Conservation (phyloP, 768 basidiomycete genomes). For the Termitomyces sp. region DNA sequence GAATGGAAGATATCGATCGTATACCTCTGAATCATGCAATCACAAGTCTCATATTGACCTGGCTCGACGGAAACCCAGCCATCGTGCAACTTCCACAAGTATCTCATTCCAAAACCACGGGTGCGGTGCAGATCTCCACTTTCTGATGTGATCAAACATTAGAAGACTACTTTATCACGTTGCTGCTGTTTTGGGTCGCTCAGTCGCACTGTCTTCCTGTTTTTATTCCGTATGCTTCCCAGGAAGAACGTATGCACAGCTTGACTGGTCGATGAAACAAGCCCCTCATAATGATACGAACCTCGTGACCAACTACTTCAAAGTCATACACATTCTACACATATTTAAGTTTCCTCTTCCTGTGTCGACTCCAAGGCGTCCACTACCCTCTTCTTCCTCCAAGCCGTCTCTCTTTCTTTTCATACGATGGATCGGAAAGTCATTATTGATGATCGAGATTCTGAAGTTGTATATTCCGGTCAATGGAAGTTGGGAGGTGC, state of each 20-base stretch:
- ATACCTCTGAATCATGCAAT: not conserved
- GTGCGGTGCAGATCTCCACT: not conserved
- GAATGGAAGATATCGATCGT: not conserved
- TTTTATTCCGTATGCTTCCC: not conserved
- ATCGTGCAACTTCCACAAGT: too few relatives aligned
- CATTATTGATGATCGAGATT: slow-evolving; percentile 17
- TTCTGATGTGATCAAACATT: not conserved
- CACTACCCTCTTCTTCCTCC: not conserved
- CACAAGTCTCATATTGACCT: not conserved
- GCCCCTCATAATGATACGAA: not conserved
- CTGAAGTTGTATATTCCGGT: slow-evolving; percentile 8
- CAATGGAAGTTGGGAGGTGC: slow-evolving; percentile 12
- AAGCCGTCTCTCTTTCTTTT: not conserved
- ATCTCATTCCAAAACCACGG: not conserved
- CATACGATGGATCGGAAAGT: slow-evolving; percentile 4
- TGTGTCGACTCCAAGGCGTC: not conserved
- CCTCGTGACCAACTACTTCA: not conserved
- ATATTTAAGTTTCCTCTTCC: not conserved
- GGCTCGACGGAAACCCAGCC: too few relatives aligned
- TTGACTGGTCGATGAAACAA: not conserved
- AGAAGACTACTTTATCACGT: not conserved
- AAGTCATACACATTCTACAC: not conserved
- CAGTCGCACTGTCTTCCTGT: not conserved
- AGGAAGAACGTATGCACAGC: not conserved
- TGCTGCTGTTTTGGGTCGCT: not conserved